Evolutionary conservation across 768 basidiomycete species (phyloP).

Genomic region (Lepiota venenata): DNA sequence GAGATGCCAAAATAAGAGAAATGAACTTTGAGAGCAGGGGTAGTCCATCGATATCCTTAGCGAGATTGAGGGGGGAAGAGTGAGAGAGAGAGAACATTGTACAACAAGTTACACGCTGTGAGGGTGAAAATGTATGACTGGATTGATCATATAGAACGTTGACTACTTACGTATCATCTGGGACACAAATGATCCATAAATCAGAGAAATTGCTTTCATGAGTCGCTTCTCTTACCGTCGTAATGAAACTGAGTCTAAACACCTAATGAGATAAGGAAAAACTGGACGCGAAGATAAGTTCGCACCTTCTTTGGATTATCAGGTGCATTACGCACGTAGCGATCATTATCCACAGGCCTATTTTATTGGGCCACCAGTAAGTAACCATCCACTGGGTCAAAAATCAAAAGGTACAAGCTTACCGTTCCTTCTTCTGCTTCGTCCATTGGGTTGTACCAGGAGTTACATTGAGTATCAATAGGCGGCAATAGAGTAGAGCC

Average conservation of each 20-base stretch:
- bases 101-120: slow-evolving; percentile 30
- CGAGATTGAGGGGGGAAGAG: no score
- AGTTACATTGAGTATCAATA: not conserved
- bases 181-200: not conserved
- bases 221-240: slow-evolving; percentile 50
- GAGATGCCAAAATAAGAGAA: no score
- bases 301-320: slow-evolving; percentile 85
- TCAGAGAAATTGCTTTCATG: not conserved
- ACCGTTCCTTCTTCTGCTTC: slow-evolving; percentile 63
- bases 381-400: not conserved
- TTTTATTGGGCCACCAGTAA: not conserved
- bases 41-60: no score
- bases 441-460: slow-evolving; percentile 21
- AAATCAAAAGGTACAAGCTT: slow-evolving; percentile 17
- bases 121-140: slow-evolving; percentile 4
- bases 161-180: slow-evolving; percentile 60
- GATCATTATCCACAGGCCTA: slow-evolving; percentile 82
- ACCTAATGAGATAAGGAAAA: slow-evolving; percentile 1
- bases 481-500: not conserved
- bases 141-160: not conserved
- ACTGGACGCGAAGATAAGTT: not conserved
- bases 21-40: no score
- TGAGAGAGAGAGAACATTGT: not conserved
- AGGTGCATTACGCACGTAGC: slow-evolving; percentile 75
- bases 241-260: slow-evolving; percentile 76